Conservation (phyloP, 2,329 filamentous ascomycete species). For the Neopestalotiopsis rosae region DNA sequence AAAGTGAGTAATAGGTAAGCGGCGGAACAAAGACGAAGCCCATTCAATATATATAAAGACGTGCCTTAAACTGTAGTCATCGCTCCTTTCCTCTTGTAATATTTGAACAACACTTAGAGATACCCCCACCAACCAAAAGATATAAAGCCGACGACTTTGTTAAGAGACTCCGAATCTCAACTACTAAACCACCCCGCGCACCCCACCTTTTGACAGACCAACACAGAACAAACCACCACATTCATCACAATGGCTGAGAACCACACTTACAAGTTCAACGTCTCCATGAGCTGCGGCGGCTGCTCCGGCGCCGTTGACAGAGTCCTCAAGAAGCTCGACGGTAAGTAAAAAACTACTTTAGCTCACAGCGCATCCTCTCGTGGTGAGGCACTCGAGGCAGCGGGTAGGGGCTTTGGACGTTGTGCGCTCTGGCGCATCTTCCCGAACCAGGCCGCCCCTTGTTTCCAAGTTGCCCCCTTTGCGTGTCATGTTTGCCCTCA, state of each 20-base stretch:
- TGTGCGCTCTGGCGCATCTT: background rate
- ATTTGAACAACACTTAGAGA: background rate
- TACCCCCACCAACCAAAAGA: background rate
- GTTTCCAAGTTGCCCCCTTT: background rate
- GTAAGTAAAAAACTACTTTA: conserved; percentile 54
- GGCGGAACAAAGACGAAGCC: conserved; percentile 6
- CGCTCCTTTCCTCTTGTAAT: background rate
- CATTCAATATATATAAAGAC: conserved; percentile 3
- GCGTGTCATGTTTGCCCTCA: background rate
- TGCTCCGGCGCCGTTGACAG: conserved; percentile 94
- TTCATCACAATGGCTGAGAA: conserved; percentile 69
- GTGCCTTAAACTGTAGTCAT: no score
- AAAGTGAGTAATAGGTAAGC: background rate
- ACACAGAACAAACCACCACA: conserved; percentile 12
- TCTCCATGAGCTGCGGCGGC: conserved; percentile 92
- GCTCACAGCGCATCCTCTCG: background rate
- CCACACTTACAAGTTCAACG: conserved; percentile 94
- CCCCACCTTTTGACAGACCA: background rate
- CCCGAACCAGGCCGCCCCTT: background rate
- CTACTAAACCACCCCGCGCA: background rate
- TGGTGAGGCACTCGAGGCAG: background rate
- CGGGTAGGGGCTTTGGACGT: background rate
- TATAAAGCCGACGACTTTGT: background rate
- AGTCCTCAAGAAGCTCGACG: conserved; percentile 89
- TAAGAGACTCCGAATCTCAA: background rate